A percentile compares a stretch with the other conserved stretches of the same genome.
These are phyloP conservation scores for Pythium phragmitis DNA, from an alignment of 352 stramenopile species.

Conservation along the genomic window DNA sequence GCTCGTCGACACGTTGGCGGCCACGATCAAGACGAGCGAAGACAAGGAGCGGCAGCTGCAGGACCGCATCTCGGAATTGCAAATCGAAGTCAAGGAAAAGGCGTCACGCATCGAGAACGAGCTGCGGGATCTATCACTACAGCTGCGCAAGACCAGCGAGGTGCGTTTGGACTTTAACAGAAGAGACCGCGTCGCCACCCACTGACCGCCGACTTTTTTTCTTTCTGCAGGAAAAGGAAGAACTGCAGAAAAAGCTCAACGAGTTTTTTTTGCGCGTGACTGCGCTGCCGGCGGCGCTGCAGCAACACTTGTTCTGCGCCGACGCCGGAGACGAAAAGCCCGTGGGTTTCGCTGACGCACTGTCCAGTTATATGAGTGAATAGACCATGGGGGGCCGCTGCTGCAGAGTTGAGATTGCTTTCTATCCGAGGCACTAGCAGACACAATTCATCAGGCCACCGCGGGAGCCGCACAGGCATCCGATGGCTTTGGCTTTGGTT, in stretches of 20 bases:
- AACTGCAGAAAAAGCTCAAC: constrained; percentile 77
- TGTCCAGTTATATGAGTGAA: constrained; percentile 74
- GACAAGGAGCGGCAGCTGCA: constrained; percentile 50
- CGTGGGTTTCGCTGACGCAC: constrained; percentile 69
- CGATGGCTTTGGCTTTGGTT: no score
- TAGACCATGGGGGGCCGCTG: constrained; percentile 16
- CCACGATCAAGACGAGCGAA: constrained; percentile 55
- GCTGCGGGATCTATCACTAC: constrained; percentile 46
- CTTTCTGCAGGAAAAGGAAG: constrained; percentile 60
- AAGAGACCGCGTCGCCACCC: neutral
- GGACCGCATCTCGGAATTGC: constrained; percentile 41
- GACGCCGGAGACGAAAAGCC: constrained; percentile 30
- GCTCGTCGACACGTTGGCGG: constrained; percentile 68
- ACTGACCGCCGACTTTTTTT: neutral
- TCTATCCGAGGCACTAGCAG: no score
- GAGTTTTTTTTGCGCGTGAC: constrained; percentile 79
- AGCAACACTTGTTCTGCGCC: constrained; percentile 67
- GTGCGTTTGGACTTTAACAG: constrained; percentile 23
- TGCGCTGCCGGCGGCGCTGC: constrained; percentile 57
- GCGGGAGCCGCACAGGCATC: no score
- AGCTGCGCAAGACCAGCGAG: constrained; percentile 68
- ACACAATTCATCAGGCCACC: no score
- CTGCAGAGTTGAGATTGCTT: no score
- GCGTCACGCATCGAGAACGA: constrained; percentile 62
- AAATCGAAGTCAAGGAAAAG: constrained; percentile 63